Evolutionary conservation across 306 rosid species (phyloP).

Genomic region (Quercus berberidifolia): DNA sequence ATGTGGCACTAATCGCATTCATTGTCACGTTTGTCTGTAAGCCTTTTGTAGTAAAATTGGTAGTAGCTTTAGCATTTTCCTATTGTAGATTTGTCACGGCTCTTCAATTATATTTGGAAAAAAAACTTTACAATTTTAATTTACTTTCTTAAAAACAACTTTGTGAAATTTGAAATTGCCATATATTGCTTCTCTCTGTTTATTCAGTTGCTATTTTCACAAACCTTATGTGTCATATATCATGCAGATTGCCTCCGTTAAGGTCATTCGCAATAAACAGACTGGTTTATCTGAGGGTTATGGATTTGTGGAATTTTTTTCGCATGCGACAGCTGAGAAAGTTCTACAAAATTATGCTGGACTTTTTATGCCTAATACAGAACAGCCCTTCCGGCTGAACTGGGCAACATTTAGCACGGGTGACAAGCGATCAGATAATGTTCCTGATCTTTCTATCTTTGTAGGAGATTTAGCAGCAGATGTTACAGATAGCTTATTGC

Average conservation of each 20-base stretch:
- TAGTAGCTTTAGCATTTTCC: no score
- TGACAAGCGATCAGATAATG: constrained; percentile 82
- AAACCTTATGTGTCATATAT: background rate
- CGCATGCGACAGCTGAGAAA: constrained; percentile 79
- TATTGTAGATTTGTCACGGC: background rate
- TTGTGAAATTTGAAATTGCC: background rate
- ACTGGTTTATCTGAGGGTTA: constrained; percentile 86
- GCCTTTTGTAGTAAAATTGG: no score
- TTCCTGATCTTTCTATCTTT: constrained; percentile 87
- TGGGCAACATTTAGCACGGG: constrained; percentile 94
- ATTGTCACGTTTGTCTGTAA: no score
- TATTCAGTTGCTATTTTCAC: background rate
- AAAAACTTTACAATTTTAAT: background rate
- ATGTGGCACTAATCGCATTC: no score
- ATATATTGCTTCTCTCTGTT: background rate
- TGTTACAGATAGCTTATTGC: constrained; percentile 79
- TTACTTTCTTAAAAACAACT: background rate
- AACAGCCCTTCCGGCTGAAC: constrained; percentile 86
- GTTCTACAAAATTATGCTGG: constrained; percentile 68
- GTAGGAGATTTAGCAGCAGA: constrained; percentile 97
- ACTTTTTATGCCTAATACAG: constrained; percentile 76
- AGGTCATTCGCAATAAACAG: constrained; percentile 92
- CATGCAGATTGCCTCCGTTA: constrained; percentile 69
- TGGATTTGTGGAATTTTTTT: constrained; percentile 84
- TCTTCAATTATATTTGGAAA: background rate